These are phyloP conservation scores for Cercis canadensis DNA, from an alignment of 306 rosid genomes.

Conservation along the genomic window DNA sequence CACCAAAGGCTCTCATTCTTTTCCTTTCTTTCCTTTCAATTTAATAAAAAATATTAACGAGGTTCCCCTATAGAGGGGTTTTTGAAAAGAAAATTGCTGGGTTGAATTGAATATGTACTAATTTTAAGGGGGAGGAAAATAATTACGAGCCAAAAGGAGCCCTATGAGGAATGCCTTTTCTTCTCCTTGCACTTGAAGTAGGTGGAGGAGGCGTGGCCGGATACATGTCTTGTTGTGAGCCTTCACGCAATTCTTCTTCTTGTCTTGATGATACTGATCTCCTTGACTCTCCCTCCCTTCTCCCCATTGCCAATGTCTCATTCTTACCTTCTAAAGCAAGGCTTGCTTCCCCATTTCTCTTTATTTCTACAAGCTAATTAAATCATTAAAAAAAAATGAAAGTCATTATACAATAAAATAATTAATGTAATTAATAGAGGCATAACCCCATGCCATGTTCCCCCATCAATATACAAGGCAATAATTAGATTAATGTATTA, in stretches of 20 bases:
- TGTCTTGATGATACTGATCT: conserved; percentile 45
- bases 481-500: neutral
- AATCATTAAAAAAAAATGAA: conserved; percentile 24
- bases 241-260: conserved; percentile 76
- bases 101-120: conserved; percentile 42
- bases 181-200: conserved; percentile 83
- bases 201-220: conserved; percentile 82
- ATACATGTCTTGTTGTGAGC: conserved; percentile 73
- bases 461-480: conserved; percentile 7
- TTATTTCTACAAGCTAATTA: conserved; percentile 75
- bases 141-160: conserved; percentile 86
- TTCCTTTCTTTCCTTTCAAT: neutral
- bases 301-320: conserved; percentile 50
- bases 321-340: conserved; percentile 64
- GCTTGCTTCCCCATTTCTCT: conserved; percentile 81
- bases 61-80: conserved; percentile 39
- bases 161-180: conserved; percentile 96
- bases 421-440: neutral
- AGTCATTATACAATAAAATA: neutral
- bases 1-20: conserved; percentile 46
- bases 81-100: conserved; percentile 19
- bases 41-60: conserved; percentile 31
- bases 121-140: conserved; percentile 5
- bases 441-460: conserved; percentile 32
- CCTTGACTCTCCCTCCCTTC: conserved; percentile 50